Evolutionary conservation across 805 yeast species (phyloP).

Genomic region (Wickerhamiella azyma): DNA sequence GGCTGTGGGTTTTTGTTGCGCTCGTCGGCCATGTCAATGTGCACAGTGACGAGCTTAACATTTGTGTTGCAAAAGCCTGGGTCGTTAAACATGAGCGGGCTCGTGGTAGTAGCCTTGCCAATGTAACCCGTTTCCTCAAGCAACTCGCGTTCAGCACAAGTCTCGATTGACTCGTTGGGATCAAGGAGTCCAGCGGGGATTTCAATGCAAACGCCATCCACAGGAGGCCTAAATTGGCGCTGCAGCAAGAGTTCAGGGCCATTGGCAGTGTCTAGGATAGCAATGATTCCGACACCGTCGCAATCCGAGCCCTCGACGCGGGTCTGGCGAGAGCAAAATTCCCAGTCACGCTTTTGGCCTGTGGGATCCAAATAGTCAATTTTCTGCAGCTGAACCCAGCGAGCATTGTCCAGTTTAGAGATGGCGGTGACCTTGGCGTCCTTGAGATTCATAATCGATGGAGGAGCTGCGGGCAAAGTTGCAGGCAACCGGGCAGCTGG

Average conservation of each 20-base stretch:
- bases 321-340: conserved; percentile 72
- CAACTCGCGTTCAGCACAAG: conserved; percentile 77
- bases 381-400: conserved; percentile 40
- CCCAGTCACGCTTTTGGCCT: conserved; percentile 58
- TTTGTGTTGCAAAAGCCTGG: conserved; percentile 90
- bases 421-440: conserved; percentile 22
- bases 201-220: conserved; percentile 75
- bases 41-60: conserved; percentile 61
- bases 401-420: conserved; percentile 34
- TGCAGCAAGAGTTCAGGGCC: conserved; percentile 52
- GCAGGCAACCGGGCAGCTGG: conserved; percentile 15
- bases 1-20: conserved; percentile 59
- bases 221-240: conserved; percentile 90
- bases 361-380: conserved; percentile 31
- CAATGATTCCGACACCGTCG: conserved; percentile 88
- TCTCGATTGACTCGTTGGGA: conserved; percentile 59
- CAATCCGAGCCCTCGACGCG: conserved; percentile 45
- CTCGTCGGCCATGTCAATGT: conserved; percentile 53
- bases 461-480: conserved; percentile 6
- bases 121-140: conserved; percentile 87
- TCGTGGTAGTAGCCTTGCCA: conserved; percentile 40
- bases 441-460: conserved; percentile 11
- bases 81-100: conserved; percentile 50
- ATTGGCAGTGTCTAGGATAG: conserved; percentile 42
- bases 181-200: conserved; percentile 93